Evolutionary conservation across 306 rosid species (phyloP).

Genomic region (Lathyrus sativus): DNA sequence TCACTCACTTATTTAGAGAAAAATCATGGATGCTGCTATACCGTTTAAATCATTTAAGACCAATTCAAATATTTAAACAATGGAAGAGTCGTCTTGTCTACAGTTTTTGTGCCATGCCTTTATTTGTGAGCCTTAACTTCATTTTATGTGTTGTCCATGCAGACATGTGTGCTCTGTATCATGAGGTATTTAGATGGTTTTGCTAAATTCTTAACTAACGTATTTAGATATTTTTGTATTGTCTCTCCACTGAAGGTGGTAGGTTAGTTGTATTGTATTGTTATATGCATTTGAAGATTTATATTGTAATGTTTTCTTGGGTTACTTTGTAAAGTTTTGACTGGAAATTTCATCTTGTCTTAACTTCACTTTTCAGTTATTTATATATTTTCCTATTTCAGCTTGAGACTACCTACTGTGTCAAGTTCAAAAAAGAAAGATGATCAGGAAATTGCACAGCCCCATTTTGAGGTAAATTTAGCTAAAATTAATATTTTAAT

Average conservation of each 20-base stretch:
- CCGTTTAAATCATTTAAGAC: not conserved
- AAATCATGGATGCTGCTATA: conserved; percentile 18
- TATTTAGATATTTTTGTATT: not conserved
- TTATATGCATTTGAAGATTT: conserved; percentile 2
- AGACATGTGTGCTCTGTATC: not conserved
- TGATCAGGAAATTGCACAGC: conserved; percentile 57
- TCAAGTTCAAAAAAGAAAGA: conserved; percentile 55
- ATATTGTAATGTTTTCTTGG: not conserved
- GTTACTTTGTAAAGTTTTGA: conserved; percentile 20
- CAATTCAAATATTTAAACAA: conserved; percentile 1
- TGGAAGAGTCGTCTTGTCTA: conserved; percentile 1
- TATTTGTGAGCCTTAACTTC: not conserved
- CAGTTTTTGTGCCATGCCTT: conserved; percentile 4
- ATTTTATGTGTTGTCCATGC: too few species aligned
- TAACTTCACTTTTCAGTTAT: conserved; percentile 21
- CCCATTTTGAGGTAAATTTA: conserved; percentile 56
- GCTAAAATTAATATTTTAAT: conserved; percentile 17
- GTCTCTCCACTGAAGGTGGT: conserved; percentile 1
- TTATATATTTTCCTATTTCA: conserved; percentile 42
- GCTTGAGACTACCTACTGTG: conserved; percentile 59
- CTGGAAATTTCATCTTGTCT: conserved; percentile 23
- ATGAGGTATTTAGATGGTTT: conserved; percentile 4
- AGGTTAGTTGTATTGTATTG: conserved; percentile 10
- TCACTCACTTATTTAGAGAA: conserved; percentile 2
- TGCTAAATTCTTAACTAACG: not conserved